Evolutionary conservation across 1,284 basidiomycete genomes (phyloP), one percentile per base, ranked within the genome.

Genomic region (Apiotrichum mycotoxinovorans): DNA sequence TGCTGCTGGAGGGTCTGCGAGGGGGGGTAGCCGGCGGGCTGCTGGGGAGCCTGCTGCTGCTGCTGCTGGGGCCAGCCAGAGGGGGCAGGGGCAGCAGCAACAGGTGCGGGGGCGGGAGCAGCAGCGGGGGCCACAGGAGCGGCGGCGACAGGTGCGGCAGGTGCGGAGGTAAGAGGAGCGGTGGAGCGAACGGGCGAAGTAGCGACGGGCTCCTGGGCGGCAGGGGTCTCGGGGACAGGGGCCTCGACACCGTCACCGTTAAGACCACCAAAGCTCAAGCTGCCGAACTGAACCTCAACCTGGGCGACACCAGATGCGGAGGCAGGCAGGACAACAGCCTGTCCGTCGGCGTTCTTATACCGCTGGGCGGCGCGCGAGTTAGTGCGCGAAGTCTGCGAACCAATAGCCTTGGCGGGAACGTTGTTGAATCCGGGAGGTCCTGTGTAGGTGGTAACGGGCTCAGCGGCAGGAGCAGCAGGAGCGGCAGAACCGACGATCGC

Each of bases 201-300:
- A 17, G 65, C 56, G 20, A 52, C 60, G 35, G 63, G 65, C 49
- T 51, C 49, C 58, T 67, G 64, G 33, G 63, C 55, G 49, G 63
- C 58, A 22, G 60, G 44, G 47, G 67, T 60, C 23, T 61, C 35
- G 37, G 51, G 66, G 11, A 68, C 63, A 10, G 71, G 70, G 0
- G 74, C 66, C 54, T 74, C 73, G 26, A 71, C 73, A 34, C 71
- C 72, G 55, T 78, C 75, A 20, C 73, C 74, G 58, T 72, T 72
- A 43, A 71, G 54, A 23, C 71, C 71, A 45, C 75, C 76, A 54
- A 79, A 76, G 70, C 72, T 77, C 52, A 79, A 64, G 62, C 71
- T 75, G 41, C 77, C 77, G 57, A 79, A 79, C 61, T 78, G 75
- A 64, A 78, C 71, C 59, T 76, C 76, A 57, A 79, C 67, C 40